phyloP scores from a whole-genome alignment of 2,329 filamentous ascomycete genomes.

The Escovopsis weberi region DNA sequence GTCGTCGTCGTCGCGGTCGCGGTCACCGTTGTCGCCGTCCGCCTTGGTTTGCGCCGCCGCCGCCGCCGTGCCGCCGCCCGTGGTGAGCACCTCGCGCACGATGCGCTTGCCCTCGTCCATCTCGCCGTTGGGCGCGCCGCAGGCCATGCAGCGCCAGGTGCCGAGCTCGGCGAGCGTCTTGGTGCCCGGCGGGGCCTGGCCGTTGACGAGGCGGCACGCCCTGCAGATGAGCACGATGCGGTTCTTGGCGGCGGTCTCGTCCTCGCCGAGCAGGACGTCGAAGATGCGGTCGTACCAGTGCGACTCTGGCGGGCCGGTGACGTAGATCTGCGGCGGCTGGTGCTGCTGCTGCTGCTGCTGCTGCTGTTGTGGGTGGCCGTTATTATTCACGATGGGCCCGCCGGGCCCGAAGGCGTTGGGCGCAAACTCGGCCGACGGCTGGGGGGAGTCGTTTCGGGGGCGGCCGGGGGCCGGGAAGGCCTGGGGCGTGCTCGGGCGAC shows the following conservation, averaged over 20 bases:
- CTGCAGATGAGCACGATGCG: conserved; percentile 75
- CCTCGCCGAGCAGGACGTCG: conserved; percentile 84
- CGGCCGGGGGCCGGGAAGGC: conserved; percentile 12
- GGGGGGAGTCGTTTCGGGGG: conserved; percentile 15
- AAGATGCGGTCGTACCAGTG: conserved; percentile 94
- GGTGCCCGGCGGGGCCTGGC: conserved; percentile 82
- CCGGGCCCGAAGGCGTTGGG: conserved; percentile 42
- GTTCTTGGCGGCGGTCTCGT: conserved; percentile 86
- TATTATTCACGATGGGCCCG: background rate
- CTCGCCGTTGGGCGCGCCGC: conserved; percentile 66
- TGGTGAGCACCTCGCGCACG: conserved; percentile 45
- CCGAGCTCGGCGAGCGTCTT: conserved; percentile 66
- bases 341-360: conserved; percentile 10
- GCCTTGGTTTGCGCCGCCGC: conserved; percentile 8
- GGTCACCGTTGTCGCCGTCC: conserved; percentile 6
- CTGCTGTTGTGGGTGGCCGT: no score
- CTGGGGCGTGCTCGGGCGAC: conserved; percentile 2
- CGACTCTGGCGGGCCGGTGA: conserved; percentile 21
- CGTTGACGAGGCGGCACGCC: conserved; percentile 78
- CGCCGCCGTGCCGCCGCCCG: conserved; percentile 4
- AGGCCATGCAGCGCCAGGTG: conserved; percentile 79
- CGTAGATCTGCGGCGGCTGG: conserved; percentile 9
- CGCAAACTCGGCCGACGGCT: conserved; percentile 51
- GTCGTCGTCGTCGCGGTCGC: conserved; percentile 3
- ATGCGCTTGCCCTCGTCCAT: conserved; percentile 63